Base-by-base conservation (phyloP, 2,329 filamentous ascomycete species). In the Fusarium duplospermum region DNA sequence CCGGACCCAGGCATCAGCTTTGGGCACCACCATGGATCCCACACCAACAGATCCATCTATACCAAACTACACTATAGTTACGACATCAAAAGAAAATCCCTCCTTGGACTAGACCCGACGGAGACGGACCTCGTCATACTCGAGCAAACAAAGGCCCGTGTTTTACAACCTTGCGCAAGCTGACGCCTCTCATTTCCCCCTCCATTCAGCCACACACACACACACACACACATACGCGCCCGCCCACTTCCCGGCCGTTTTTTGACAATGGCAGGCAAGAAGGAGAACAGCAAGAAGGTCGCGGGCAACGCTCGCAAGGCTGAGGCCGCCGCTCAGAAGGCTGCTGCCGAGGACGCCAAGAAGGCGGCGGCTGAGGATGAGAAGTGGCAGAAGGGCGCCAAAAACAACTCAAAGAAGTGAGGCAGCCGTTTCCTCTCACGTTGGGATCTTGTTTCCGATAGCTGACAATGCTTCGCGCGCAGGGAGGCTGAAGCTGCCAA, bases 231-330 rank as follows among this genome's bases (percentile, higher is more conserved):
- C 3, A 45, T 27, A 27, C 45, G 14, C 56, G 40, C 36, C 59
- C 68, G 54, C 66, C 68, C 65, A 75, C 66, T 65, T 66, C 59
- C 62, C 66, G 64, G 67, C 36, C 42, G 20, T 33, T 33, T 33
- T 33, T 54, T 70, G 62, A 75, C 75, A 74, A 95, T 95, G 93
- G 92, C 87, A 31, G 89, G 88, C 77, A 94, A 93, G 84, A 95
- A 93, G 83, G 89, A 97, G 73, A 94, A 93, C 85, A 93, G 89
- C 82, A 98, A 98, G 86, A 98, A 98, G 87, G 94, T 86, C 4
- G 90, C 92, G 10, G 96, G 96, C 74, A 94, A 98, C 83, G 95
- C 95, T 72, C 90, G 94, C 85, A 98, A 99, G 88, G 95, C 95
- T 72, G 95, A 98, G 58, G 92, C 91, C 4, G 96, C 95, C 1